A percentile compares a stretch with the other conserved stretches of the same genome.
Conservation (phyloP, 2,329 filamentous ascomycete genomes). For the Arthrobotrys sinensis region DNA sequence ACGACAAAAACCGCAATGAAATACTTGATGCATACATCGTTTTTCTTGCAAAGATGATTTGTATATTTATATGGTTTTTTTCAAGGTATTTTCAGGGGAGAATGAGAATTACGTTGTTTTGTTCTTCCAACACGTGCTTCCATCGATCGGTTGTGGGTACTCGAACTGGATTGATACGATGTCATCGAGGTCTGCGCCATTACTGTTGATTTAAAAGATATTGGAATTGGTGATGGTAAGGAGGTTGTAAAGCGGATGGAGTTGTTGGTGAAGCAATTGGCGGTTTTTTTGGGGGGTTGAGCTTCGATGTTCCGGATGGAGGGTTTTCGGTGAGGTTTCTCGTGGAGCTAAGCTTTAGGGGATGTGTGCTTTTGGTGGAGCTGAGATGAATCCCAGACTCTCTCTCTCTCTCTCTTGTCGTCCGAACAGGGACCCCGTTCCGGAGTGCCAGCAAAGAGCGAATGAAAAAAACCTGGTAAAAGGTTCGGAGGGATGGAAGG, state of each 20-base stretch:
- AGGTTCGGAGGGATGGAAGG: conserved; percentile 9
- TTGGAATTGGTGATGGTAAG: conserved; percentile 1
- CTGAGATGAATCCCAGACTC: conserved; percentile 40
- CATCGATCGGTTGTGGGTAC: conserved; percentile 48
- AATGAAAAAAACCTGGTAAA: conserved; percentile 29
- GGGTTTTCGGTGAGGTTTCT: conserved; percentile 35
- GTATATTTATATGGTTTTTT: not conserved
- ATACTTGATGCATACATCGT: conserved; percentile 38
- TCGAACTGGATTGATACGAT: conserved; percentile 53
- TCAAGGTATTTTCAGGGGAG: conserved; percentile 47
- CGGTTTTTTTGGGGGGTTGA: not conserved
- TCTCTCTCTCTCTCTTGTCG: conserved; percentile 14
- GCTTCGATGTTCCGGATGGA: conserved; percentile 27
- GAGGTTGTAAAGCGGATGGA: not conserved
- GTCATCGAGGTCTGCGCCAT: conserved; percentile 59
- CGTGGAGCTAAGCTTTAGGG: conserved; percentile 39
- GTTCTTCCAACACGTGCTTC: conserved; percentile 58
- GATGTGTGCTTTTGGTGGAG: conserved; percentile 32
- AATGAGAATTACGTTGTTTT: conserved; percentile 61
- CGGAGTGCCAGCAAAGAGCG: conserved; percentile 19
- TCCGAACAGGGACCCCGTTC: conserved; percentile 43
- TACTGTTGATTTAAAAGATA: conserved; percentile 11
- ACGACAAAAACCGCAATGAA: conserved; percentile 27
- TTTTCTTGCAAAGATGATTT: conserved; percentile 1
- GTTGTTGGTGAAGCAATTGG: conserved; percentile 16